Conservation (phyloP, 352 stramenopile species). For the Phytophthora niederhauseri region DNA sequence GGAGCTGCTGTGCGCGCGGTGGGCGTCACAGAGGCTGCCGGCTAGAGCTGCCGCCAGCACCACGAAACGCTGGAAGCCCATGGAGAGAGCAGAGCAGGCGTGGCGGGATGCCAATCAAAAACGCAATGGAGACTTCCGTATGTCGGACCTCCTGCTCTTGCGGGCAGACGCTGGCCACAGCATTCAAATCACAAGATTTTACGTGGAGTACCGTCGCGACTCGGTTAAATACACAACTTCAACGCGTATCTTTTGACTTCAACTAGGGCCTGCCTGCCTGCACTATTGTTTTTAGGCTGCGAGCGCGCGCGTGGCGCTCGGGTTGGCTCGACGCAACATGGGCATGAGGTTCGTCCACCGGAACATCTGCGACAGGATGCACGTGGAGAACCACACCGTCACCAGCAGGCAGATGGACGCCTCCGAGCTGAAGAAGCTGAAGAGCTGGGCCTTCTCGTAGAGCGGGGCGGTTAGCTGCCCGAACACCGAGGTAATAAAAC, state of each 20-base stretch:
- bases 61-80: slow-evolving; percentile 25
- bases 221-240: slow-evolving; percentile 22
- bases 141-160: not conserved
- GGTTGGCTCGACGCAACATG: slow-evolving; percentile 55
- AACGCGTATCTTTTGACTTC: slow-evolving; percentile 10
- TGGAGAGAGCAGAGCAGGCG: slow-evolving; percentile 1
- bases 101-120: slow-evolving; percentile 14
- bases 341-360: slow-evolving; percentile 82
- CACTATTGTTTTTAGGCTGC: slow-evolving; percentile 32
- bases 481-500: slow-evolving; percentile 90
- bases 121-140: not conserved
- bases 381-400: slow-evolving; percentile 90
- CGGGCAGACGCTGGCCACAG: slow-evolving; percentile 9
- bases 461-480: slow-evolving; percentile 83
- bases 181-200: slow-evolving; percentile 5
- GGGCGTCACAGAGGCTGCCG: slow-evolving; percentile 10
- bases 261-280: slow-evolving; percentile 5
- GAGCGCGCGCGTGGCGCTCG: slow-evolving; percentile 44
- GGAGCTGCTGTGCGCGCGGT: slow-evolving; percentile 11
- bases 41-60: slow-evolving; percentile 7
- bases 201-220: not conserved
- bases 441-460: slow-evolving; percentile 84
- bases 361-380: slow-evolving; percentile 90
- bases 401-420: slow-evolving; percentile 82
- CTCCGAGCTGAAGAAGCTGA: slow-evolving; percentile 88